Conservation (phyloP, 2,329 filamentous ascomycete species). For the Curvularia sp. region DNA sequence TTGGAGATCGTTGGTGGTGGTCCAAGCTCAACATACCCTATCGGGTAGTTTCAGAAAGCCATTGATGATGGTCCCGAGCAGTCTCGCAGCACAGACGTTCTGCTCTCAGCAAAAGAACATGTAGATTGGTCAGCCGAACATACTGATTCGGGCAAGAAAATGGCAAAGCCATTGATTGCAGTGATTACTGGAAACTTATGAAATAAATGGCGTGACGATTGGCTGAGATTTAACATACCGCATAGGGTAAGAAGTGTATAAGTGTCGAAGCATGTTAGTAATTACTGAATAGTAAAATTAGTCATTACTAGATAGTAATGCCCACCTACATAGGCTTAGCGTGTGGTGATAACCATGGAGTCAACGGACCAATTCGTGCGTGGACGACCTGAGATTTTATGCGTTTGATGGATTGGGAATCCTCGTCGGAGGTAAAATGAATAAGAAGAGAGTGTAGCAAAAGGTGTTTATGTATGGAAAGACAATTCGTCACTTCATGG, state of each 20-base stretch:
- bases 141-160: background rate
- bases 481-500: too few species aligned
- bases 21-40: constrained; percentile 13
- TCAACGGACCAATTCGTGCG: background rate
- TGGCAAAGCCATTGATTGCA: background rate
- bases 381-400: background rate
- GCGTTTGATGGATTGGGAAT: too few species aligned
- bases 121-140: background rate
- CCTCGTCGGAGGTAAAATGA: too few species aligned
- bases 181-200: constrained; percentile 7
- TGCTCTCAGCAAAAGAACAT: background rate
- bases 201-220: constrained; percentile 4
- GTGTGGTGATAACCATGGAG: background rate
- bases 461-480: too few species aligned
- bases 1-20: constrained; percentile 9
- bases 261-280: background rate
- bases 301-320: background rate
- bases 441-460: too few species aligned
- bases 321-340: background rate
- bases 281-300: background rate
- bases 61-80: background rate
- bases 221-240: background rate
- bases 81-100: background rate
- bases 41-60: background rate
- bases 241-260: background rate